Conservation (phyloP, 2,329 filamentous ascomycete genomes). For the Malbranchea cinnamomea region DNA sequence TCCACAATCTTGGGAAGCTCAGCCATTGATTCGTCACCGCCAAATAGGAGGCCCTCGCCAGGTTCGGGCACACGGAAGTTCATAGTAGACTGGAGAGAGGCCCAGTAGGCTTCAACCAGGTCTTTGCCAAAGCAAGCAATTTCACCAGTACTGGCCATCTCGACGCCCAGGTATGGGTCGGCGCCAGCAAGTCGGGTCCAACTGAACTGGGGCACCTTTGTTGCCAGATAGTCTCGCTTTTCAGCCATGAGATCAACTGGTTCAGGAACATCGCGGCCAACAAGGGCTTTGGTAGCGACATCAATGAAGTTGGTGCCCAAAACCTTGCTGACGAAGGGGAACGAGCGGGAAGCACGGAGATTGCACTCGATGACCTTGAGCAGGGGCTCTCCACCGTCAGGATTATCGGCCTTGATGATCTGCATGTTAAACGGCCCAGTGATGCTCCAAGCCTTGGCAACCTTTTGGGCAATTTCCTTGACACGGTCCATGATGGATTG, state of each 20-base stretch:
- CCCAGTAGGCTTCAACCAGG: constrained; percentile 94
- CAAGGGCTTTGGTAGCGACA: constrained; percentile 79
- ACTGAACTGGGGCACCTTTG: constrained; percentile 97
- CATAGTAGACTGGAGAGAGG: constrained; percentile 91
- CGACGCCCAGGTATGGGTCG: constrained; percentile 92
- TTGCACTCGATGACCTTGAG: constrained; percentile 99
- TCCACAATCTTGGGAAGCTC: constrained; percentile 67
- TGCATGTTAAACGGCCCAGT: constrained; percentile 99
- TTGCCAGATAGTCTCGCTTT: constrained; percentile 84
- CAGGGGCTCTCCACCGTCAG: constrained; percentile 56
- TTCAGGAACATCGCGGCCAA: constrained; percentile 70
- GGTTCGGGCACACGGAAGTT: constrained; percentile 96
- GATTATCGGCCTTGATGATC: constrained; percentile 81
- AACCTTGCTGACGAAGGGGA: constrained; percentile 97
- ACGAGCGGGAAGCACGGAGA: constrained; percentile 88
- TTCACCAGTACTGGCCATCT: constrained; percentile 94
- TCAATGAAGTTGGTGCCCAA: constrained; percentile 95
- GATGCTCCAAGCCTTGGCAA: constrained; percentile 92
- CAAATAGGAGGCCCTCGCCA: constrained; percentile 88
- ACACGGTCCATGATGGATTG: constrained; percentile 64
- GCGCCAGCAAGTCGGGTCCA: constrained; percentile 97
- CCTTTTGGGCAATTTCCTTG: constrained; percentile 92
- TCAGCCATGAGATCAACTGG: constrained; percentile 76
- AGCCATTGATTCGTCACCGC: constrained; percentile 61
- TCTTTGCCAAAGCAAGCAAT: constrained; percentile 98